Base-by-base conservation (phyloP, 2,329 filamentous ascomycete genomes). In the Beauveria pseudobassiana region DNA sequence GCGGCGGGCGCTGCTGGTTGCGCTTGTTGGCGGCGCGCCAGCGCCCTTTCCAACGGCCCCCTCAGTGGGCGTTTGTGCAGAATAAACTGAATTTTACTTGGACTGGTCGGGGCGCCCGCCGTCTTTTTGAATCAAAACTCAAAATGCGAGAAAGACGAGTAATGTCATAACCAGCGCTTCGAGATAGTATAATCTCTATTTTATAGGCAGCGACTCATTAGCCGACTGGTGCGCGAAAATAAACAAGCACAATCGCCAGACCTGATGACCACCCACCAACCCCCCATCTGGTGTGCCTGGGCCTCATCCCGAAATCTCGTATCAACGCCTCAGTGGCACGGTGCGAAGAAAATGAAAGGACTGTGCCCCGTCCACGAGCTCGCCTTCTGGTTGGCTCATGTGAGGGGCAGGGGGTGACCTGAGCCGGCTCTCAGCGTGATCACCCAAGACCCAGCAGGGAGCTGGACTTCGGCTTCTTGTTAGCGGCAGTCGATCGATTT, bases 401-500 rank as follows among this genome's bases (percentile, higher is more conserved):
- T 58, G 43, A 58, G 26, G 43, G 20, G 20, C 28, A 30, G 24
- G 53, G 24, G 34, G 7, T 16, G 43, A 14, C 55, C 30, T 38
- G 55, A 18, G 51, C 24, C 9, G 49, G 49, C 34, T 34, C 16
- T 24, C 28, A 38, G 20, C 4, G n/a, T 46, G 54, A 46, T 57
- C 52, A 55, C 54, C 42, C 1, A 38, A 38, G 54, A 18, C 42
- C 28, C 40, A 45, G 51, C 51, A 16, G 51, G 22, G 34, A 9
- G 22, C 14, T 28, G 26, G 48, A 9, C 22, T 22, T 48, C 34
- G 34, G 34, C 28, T 30, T 30, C 26, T 56, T 58, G 2, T 42
- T 49, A 49, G 55, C 20, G 54, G 54, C 54, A 46, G 55, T 58
- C 55, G 55, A 58, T 58, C 55, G 30, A 49, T 58, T 49, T 22